phyloP scores from a whole-genome alignment of 805 yeast species.

The Sugiyamaella chiloensis region DNA sequence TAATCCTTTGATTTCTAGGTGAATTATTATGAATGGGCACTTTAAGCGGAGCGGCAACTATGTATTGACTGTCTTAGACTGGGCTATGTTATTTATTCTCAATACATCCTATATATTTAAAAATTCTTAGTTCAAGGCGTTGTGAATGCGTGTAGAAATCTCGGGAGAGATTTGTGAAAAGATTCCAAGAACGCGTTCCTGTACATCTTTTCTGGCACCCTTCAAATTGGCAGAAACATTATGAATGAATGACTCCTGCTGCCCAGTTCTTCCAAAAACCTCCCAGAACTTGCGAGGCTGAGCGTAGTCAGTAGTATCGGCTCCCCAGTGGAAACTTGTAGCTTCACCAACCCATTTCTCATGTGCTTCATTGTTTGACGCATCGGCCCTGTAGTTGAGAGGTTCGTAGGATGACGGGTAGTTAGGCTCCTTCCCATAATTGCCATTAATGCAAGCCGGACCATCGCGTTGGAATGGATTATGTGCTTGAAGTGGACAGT shows the following conservation, averaged over 20 bases:
- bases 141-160: slow-evolving; percentile 57
- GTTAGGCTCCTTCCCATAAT: slow-evolving; percentile 75
- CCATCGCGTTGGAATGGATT: slow-evolving; percentile 84
- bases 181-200: slow-evolving; percentile 72
- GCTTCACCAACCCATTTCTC: slow-evolving; percentile 83
- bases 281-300: slow-evolving; percentile 78
- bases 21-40: too few species aligned
- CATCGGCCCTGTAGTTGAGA: slow-evolving; percentile 25
- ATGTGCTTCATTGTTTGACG: slow-evolving; percentile 45
- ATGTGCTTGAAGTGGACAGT: slow-evolving; percentile 65
- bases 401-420: slow-evolving; percentile 43
- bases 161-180: slow-evolving; percentile 68
- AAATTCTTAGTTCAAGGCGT: not conserved
- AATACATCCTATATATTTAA: not conserved
- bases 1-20: too few species aligned
- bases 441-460: slow-evolving; percentile 63
- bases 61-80: too few species aligned
- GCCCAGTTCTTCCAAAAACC: slow-evolving; percentile 74
- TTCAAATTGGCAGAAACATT: slow-evolving; percentile 70
- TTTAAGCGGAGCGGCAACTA: too few species aligned
- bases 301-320: slow-evolving; percentile 61
- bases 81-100: not conserved
- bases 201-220: slow-evolving; percentile 69
- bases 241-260: slow-evolving; percentile 77
- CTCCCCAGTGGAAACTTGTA: slow-evolving; percentile 80